Evolutionary conservation across 1,284 basidiomycete genomes (phyloP), one percentile per base, ranked within the genome.

Genomic region (Fomitopsis betulina): DNA sequence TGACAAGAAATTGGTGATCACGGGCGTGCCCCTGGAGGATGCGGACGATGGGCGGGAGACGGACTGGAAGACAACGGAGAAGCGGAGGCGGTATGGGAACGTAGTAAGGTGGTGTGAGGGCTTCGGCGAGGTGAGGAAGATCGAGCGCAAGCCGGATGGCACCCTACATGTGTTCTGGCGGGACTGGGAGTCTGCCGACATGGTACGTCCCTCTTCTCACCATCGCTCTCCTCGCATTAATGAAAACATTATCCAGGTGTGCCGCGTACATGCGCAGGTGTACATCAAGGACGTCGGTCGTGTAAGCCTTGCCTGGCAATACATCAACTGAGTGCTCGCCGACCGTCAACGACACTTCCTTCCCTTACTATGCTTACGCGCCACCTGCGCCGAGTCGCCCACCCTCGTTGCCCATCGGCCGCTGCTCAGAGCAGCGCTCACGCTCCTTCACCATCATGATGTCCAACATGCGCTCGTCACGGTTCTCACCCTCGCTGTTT

Each of bases 81-180:
- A 60, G 55, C 49, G 56, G 58, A 50, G 58, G 52, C 58, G 68
- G 27, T 62, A 66, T 55, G 63, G 67, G 32, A 64, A 62, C 47
- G 62, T 70, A 6, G 55, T 66, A 51, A 58, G 49, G n/a, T 72
- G 70, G 70, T 72, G 69, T 61, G 65, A 69, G 64, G 61, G 60
- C 58, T 68, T 69, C 45, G 70, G 70, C 43, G 57, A 65, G 30
- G 52, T 70, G 49, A 50, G 66, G 21, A 66, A 65, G 54, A 63
- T 70, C 38, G 67, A 70, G 61, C 61, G 63, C 40, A 63, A 64
- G 63, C 61, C 61, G 12, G 68, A 72, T 53, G 68, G 68, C 40
- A 67, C 64, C 40, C 32, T 72, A 53, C 69, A 70, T 42, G 68
- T 72, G 27, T 68, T 67, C 37, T 72, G 69, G 69, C 65, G 65